Base-by-base conservation (phyloP, 2,329 filamentous ascomycete species). In the Seiridium unicorne region DNA sequence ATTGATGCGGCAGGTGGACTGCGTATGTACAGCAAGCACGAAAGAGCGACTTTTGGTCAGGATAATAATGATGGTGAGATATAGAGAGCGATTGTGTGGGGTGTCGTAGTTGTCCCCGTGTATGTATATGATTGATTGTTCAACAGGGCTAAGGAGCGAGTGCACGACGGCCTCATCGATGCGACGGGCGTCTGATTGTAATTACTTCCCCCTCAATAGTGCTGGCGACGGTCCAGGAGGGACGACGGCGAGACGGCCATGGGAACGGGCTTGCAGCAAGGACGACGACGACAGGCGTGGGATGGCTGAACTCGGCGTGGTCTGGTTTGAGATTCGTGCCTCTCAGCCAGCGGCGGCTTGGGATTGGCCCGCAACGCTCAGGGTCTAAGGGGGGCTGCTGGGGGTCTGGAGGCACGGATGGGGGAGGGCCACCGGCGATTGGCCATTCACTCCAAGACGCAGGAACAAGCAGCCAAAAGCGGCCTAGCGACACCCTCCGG, bases 1-100 rank as follows among this genome's bases (percentile, higher is more conserved):
- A 44, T 55, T 48, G 40, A 57, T 44, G 46, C 55, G 55, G 42
- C 55, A 48, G 42, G 55, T 57, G 55, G 42, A 57, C 8, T 44
- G 55, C 31, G 35, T 35, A 31, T n/a, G n/a, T 10, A 55, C 42
- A 26, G 26, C 44, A 46, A 26, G 26, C 44, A 46, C 26, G 13
- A 51, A 58, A n/a, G 34, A 55, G 5, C 9, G 51, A 42, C 51
- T 55, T 49, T 13, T 8, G 8, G 18, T 53, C 10, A 35, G 26
- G 49, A 53, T 31, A 13, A 35, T 35, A 18, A 11, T 8, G 46
- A 7, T 48, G 6, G 46, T 48, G 46, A 48, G 46, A 26, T 40
- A 11, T 38, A 55, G 11, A 44, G 55, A 51, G 34, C n/a, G 55
- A 51, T 47, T 48, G 51, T 55, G 31, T 38, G 35, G 10, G 42